phyloP scores from a whole-genome alignment of 2,329 filamentous ascomycete species.

The Arthrobotrys sphaeroides region DNA sequence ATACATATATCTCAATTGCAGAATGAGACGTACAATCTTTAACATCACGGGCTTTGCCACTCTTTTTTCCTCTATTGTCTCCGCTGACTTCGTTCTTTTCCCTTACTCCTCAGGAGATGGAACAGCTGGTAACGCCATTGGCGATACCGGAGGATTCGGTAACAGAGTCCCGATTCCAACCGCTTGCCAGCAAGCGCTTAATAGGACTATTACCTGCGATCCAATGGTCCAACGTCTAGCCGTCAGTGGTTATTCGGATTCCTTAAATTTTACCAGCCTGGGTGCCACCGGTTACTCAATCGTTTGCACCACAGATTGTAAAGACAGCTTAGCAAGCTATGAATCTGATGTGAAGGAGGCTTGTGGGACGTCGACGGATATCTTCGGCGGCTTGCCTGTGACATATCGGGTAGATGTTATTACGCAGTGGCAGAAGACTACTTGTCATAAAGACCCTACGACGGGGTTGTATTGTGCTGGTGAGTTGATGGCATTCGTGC shows the following conservation, averaged over 20 bases:
- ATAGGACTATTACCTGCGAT: background rate
- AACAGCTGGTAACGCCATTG: background rate
- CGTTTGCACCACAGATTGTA: background rate
- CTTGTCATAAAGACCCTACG: background rate
- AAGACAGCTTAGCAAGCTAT: background rate
- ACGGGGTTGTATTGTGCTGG: constrained; percentile 5
- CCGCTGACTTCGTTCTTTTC: background rate
- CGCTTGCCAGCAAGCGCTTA: constrained; percentile 9
- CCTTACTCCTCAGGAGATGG: constrained; percentile 6
- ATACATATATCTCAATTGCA: background rate
- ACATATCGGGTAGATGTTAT: background rate
- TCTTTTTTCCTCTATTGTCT: background rate
- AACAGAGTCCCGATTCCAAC: background rate
- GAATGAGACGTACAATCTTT: background rate
- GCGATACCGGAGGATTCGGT: background rate
- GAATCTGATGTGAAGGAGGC: background rate
- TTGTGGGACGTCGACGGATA: background rate
- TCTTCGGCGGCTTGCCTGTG: background rate
- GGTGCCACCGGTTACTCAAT: background rate
- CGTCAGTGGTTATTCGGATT: background rate
- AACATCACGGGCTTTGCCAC: background rate
- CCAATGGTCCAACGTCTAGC: background rate
- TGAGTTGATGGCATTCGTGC: too few relatives aligned
- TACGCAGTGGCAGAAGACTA: background rate
- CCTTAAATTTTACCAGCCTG: background rate